Conservation (phyloP, 176 grass and related monocot species). For the Pontederia crassipes region DNA sequence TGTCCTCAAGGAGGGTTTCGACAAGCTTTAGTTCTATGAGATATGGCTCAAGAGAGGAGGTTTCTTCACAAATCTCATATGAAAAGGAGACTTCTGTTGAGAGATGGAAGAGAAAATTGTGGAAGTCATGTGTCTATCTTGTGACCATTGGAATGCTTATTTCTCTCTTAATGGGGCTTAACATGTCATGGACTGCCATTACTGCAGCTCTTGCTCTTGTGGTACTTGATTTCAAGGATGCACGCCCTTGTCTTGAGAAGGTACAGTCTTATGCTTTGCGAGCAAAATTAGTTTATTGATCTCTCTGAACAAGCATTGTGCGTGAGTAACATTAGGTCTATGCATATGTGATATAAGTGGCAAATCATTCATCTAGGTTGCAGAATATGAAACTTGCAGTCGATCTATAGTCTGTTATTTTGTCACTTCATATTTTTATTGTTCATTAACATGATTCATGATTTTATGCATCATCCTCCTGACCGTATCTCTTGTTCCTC, state of each 20-base stretch:
- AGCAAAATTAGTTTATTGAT: too few relatives aligned
- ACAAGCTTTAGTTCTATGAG: not conserved
- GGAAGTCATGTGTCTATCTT: constrained; percentile 63
- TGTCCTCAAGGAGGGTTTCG: not conserved
- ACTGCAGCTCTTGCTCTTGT: constrained; percentile 86
- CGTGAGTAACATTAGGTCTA: too few relatives aligned
- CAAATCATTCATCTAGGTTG: too few relatives aligned
- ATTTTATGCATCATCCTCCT: not conserved
- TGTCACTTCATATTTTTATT: too few relatives aligned
- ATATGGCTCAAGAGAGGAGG: constrained; percentile 14
- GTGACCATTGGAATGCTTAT: constrained; percentile 70
- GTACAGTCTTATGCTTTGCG: constrained; percentile 13
- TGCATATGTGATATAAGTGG: too few relatives aligned
- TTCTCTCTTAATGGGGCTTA: constrained; percentile 47
- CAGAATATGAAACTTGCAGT: too few relatives aligned
- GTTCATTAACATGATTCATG: too few relatives aligned
- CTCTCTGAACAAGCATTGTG: too few relatives aligned
- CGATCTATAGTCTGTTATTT: too few relatives aligned
- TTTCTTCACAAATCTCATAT: constrained; percentile 9
- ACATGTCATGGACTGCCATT: constrained; percentile 97
- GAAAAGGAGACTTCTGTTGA: constrained; percentile 30
- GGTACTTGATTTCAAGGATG: constrained; percentile 92
- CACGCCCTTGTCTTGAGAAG: constrained; percentile 77
- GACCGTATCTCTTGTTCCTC: not conserved
- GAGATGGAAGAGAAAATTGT: constrained; percentile 43